phyloP scores from a whole-genome alignment of 1,284 basidiomycete species.

The Leccinum solheimii region DNA sequence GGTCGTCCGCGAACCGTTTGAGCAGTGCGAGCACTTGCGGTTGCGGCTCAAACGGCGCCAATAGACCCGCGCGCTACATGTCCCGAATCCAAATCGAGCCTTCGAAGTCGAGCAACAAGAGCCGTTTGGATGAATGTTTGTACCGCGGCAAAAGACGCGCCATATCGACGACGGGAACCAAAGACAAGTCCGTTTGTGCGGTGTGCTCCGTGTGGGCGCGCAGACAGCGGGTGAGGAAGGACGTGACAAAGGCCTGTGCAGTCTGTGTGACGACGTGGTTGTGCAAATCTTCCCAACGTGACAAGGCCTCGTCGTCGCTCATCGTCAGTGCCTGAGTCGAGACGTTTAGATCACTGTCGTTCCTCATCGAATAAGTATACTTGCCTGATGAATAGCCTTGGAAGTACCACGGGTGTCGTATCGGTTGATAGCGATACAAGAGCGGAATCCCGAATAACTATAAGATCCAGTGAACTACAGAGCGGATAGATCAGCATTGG shows the following conservation, averaged over 20 bases:
- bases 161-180: conserved; percentile 54
- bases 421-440: conserved; percentile 83
- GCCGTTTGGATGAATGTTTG: conserved; percentile 59
- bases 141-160: conserved; percentile 57
- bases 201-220: conserved; percentile 70
- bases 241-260: conserved; percentile 80
- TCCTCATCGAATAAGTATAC: neutral
- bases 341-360: neutral
- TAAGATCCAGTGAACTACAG: conserved; percentile 82
- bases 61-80: conserved; percentile 44
- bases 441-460: conserved; percentile 81
- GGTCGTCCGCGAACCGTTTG: conserved; percentile 61
- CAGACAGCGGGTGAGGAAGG: conserved; percentile 73
- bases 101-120: conserved; percentile 81
- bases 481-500: conserved; percentile 9
- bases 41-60: conserved; percentile 52
- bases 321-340: conserved; percentile 65
- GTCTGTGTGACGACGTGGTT: conserved; percentile 87
- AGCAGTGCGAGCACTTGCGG: conserved; percentile 57
- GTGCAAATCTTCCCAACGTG: conserved; percentile 85
- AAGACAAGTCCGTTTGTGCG: conserved; percentile 32
- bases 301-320: conserved; percentile 79
- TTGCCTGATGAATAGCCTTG: conserved; percentile 64
- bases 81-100: conserved; percentile 71
- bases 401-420: conserved; percentile 78